Evolutionary conservation across 768 basidiomycete species (phyloP).

Genomic region (Mycena vulgaris): DNA sequence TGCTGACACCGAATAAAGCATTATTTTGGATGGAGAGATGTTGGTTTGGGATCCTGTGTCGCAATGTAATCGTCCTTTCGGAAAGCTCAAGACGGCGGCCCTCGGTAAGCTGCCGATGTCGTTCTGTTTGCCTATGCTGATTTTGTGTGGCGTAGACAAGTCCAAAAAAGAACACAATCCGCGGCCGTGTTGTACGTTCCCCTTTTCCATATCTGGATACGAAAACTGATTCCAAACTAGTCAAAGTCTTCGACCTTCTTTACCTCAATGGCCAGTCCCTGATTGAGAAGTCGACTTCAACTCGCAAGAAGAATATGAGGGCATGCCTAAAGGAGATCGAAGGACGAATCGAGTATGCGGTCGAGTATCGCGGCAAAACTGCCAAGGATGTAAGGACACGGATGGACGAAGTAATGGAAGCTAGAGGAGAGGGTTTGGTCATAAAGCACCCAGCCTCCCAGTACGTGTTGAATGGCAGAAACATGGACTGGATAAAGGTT

Average conservation of each 20-base stretch:
- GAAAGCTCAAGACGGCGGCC: slow-evolving; percentile 94
- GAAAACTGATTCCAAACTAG: slow-evolving; percentile 55
- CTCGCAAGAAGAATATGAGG: slow-evolving; percentile 85
- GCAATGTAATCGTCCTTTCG: slow-evolving; percentile 92
- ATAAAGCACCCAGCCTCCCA: slow-evolving; percentile 87
- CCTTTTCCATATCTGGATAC: slow-evolving; percentile 7
- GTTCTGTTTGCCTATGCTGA: not conserved
- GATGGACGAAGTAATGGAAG: slow-evolving; percentile 88
- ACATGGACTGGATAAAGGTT: slow-evolving; percentile 95
- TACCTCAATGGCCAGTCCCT: slow-evolving; percentile 90
- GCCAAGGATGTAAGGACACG: slow-evolving; percentile 84
- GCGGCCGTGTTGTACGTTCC: slow-evolving; percentile 88
- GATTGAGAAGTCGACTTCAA: slow-evolving; percentile 76
- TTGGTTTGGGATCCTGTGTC: slow-evolving; percentile 96
- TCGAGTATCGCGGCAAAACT: slow-evolving; percentile 81
- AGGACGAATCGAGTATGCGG: slow-evolving; percentile 87
- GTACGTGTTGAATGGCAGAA: slow-evolving; percentile 90
- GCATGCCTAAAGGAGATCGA: slow-evolving; percentile 76
- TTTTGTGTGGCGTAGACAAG: slow-evolving; percentile 66
- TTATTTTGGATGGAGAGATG: slow-evolving; percentile 98
- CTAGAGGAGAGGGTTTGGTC: slow-evolving; percentile 93
- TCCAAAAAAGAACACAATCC: slow-evolving; percentile 80
- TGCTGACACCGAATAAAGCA: slow-evolving; percentile 61
- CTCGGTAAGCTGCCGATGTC: slow-evolving; percentile 65
- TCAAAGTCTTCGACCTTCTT: slow-evolving; percentile 96